Base-by-base conservation (phyloP, 2,329 filamentous ascomycete genomes). In the Dothistroma pini region DNA sequence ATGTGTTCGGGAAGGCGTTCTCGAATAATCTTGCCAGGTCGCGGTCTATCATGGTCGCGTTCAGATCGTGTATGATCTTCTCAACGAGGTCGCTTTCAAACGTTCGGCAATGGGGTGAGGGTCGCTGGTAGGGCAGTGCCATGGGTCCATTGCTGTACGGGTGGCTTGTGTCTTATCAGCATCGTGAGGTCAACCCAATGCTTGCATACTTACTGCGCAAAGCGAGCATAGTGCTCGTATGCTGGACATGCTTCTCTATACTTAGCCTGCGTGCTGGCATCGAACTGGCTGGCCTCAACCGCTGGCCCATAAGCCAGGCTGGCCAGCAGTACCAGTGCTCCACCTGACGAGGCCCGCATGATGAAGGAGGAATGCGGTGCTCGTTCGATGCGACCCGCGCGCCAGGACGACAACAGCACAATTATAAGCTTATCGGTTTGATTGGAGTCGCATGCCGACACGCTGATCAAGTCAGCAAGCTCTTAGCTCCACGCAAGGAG, bases 11-110 rank as follows among this genome's bases (percentile, higher is more conserved):
- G 31, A 68, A 68, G 16, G 66, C 88, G 73, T 99, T 99, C 74
- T 96, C 91, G 73, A 99, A 99, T 11, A 99, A 81, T 29, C 93
- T 87, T 3, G 93, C 93, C 12, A 99, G 84, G 69, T 97, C 95
- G 16, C 89, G 88, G 70, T 97, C 89, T 61, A 87, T 83, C 78
- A 99, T 89, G 57, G 86, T 88, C 31, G 84, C 82, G 6, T 89
- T 95, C 67, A 99, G 82, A 68, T 97, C 87, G 32, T 86, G 75
- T 64, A 99, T 97, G 56, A 97, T 89, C 70, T 89, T 83, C 75
- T 99, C 95, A 51, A 97, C 96, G 3, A 89, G 83, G 25, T 89
- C 85, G 0, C 93, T 97, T 59, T 86, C 84, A 77, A 97, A 99
- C 0, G 93, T 97, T 65, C 95, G 90, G 75, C 95, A 99, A 73